Evolutionary conservation across 2,329 filamentous ascomycete species (phyloP), one percentile per base, ranked within the genome.

Genomic region (Volutella citrinella): DNA sequence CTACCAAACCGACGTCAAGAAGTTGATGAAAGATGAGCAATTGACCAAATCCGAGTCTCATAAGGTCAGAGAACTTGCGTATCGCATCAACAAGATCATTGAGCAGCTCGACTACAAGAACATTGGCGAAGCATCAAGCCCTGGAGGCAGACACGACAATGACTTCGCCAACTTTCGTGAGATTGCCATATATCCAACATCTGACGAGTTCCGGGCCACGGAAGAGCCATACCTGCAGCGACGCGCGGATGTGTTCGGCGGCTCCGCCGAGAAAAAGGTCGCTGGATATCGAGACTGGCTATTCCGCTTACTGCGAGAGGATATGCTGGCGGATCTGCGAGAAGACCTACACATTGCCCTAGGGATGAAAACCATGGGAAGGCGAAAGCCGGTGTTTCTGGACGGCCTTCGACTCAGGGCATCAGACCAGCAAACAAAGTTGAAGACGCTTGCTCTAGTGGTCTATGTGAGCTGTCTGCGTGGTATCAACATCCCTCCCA

Each of bases 121-220:
- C 24, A 16, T 8, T 19, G 11, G 18, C 15, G 3, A 8, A 31
- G 10, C 22, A 9, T 8, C 32, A 40, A 7, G 25, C 54, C 72
- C 82, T 1, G 84, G 84, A 0, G 82, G 82, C 1, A 72, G 84
- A 0, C 84, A 90, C 43, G 81, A 89, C 55, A 90, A 90, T 34
- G 84, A 89, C 46, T 74, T 74, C 49, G 62, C 49, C 2, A 69
- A 86, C 43, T 81, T 80, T 45, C 68, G 75, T 1, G 39, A 77
- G 1, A 78, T 87, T 20, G 60, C 71, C 3, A 78, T 88, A 11
- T 70, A 77, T 29, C 85, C 84, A 0, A 88, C 83, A 0, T 55
- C 70, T 0, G 76, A 83, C 30, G 84, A 89, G 49, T 66, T 88
- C 3, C 38, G 65, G 0, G 81, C 71, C 0, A 65, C 52, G 0